Conservation (phyloP, 805 yeast species). For the Saccharomycopsis olivae region DNA sequence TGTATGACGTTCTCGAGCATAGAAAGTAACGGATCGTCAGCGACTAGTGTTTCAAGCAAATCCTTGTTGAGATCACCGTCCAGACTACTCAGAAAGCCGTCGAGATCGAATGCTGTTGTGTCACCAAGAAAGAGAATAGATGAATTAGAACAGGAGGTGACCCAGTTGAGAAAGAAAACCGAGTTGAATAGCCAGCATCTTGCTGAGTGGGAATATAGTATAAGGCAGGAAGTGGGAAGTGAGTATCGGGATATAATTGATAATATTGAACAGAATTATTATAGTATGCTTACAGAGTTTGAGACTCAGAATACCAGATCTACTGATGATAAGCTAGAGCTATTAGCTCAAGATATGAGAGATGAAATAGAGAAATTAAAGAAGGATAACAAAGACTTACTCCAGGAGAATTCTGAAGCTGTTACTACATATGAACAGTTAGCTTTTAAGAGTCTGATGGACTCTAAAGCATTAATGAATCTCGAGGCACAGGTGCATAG, state of each 20-base stretch:
- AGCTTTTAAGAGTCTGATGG: conserved; percentile 4
- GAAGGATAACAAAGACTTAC: conserved; percentile 10
- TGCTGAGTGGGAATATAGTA: conserved; percentile 5
- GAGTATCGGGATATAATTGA: conserved; percentile 11
- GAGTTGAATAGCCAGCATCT: conserved; percentile 1
- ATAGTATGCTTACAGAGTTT: conserved; percentile 32
- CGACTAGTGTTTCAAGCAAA: background rate
- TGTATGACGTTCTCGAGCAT: too few species aligned
- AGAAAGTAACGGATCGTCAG: background rate
- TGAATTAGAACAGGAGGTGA: background rate
- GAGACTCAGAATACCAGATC: conserved; percentile 36
- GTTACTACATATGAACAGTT: conserved; percentile 11
- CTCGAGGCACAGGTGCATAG: conserved; percentile 13
- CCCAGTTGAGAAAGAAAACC: conserved; percentile 1
- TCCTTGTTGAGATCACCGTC: conserved; percentile 1
- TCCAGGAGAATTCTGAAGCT: conserved; percentile 9
- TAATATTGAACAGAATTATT: conserved; percentile 13
- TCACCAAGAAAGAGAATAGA: background rate
- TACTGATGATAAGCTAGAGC: conserved; percentile 32
- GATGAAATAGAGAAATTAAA: conserved; percentile 14
- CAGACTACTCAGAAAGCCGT: background rate
- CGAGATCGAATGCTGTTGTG: too few species aligned
- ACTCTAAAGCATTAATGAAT: conserved; percentile 4
- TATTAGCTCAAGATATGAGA: conserved; percentile 9
- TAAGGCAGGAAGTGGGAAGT: conserved; percentile 12